Percentiles rank a stretch among this genome's conserved stretches.
phyloP scores from a whole-genome alignment of 768 basidiomycete species.

The Pleurotus citrinopileatus region DNA sequence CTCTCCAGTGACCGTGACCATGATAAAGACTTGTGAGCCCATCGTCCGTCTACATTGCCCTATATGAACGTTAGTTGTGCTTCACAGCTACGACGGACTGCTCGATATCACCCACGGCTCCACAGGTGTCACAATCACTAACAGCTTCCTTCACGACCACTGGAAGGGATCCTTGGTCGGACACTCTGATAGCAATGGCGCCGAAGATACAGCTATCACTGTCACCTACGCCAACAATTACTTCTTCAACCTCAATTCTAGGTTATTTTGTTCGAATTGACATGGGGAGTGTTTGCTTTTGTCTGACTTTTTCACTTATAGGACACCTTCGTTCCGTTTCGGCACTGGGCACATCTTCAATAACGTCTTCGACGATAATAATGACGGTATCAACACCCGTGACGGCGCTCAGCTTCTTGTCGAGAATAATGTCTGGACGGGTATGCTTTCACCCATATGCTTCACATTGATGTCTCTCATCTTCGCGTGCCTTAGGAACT shows the following conservation, averaged over 20 bases:
- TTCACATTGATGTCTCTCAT: neutral
- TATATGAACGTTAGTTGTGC: neutral
- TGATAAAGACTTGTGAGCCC: conserved; percentile 36
- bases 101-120: conserved; percentile 43
- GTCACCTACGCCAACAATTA: conserved; percentile 18
- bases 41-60: neutral
- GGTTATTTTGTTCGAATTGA: neutral
- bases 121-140: conserved; percentile 38
- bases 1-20: conserved; percentile 43
- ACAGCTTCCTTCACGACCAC: conserved; percentile 41
- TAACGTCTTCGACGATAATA: conserved; percentile 40
- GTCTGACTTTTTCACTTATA: conserved; percentile 20
- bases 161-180: conserved; percentile 44
- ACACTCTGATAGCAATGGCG: conserved; percentile 40
- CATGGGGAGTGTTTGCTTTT: neutral
- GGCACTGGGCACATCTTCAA: conserved; percentile 46
- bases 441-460: conserved; percentile 15
- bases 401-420: conserved; percentile 37
- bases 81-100: conserved; percentile 40
- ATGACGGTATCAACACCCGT: conserved; percentile 16
- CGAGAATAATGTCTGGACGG: conserved; percentile 45
- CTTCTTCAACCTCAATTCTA: neutral
- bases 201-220: conserved; percentile 25
- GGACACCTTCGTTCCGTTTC: conserved; percentile 44
- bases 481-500: conserved; percentile 17